Evolutionary conservation across 305 asterid species (phyloP).

Genomic region (Fraxinus dipetala): DNA sequence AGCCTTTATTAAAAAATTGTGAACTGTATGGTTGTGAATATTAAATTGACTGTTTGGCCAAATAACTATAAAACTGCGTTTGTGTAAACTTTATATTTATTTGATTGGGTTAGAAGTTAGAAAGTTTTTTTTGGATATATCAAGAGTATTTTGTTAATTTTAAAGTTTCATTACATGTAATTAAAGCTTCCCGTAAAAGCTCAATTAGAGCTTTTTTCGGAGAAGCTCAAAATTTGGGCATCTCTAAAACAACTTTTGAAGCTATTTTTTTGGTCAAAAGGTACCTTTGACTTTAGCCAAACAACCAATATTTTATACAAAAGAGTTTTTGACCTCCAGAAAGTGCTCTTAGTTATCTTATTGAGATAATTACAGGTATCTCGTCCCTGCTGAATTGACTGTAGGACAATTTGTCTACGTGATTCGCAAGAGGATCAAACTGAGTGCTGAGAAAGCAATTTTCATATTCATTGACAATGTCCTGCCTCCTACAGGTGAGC

Average conservation of each 20-base stretch:
- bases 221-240: background rate
- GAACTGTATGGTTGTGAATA: background rate
- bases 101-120: background rate
- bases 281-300: background rate
- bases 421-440: background rate
- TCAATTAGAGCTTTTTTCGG: too few relatives aligned
- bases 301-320: background rate
- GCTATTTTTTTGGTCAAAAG: background rate
- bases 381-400: background rate
- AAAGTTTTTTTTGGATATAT: too few relatives aligned
- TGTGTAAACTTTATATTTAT: too few relatives aligned
- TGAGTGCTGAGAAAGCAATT: background rate
- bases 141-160: background rate
- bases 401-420: background rate
- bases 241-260: background rate
- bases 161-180: background rate
- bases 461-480: background rate
- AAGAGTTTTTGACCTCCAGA: background rate
- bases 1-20: background rate
- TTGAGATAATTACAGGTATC: constrained; percentile 16
- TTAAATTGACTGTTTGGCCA: background rate
- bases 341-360: background rate
- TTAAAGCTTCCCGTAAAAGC: background rate
- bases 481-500: background rate
- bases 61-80: too few relatives aligned